Base-by-base conservation (phyloP, 495 filamentous ascomycete species). In the Aspergillus biplanus region DNA sequence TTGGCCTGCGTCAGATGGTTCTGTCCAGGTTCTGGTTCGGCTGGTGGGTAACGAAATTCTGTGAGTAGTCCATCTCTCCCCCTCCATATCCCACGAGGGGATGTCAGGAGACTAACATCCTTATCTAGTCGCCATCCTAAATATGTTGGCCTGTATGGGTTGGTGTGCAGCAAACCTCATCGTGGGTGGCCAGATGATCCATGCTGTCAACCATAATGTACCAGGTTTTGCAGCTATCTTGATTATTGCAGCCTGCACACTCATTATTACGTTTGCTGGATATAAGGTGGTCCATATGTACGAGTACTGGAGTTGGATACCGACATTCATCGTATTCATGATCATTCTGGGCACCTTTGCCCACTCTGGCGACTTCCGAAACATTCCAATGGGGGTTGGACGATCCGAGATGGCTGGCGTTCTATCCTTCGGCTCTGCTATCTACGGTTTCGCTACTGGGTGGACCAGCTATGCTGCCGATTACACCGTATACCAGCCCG, bases 1-100 rank as follows among this genome's bases (percentile, higher is more conserved):
- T 93, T 70, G 92, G 91, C 8, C 76, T 96, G 58, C 86, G 91
- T 48, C 92, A 96, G 75, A 92, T 96, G 88, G 87, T 93, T 5
- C 82, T 94, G n/a, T 91, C 89, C 6, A 80, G 91, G 31, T 93
- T 90, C 76, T 96, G 80, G 79, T 94, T 92, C 68, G 91, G 90
- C 46, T 92, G 83, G 75, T 87, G 85, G 67, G 85, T 83, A 12
- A 87, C 87, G 54, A 92, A 91, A 75, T 70, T 91, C 61, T 86
- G 87, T 90, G 78, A 80, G 86, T 82, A 16, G n/a, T 31, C 12
- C 49, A 18, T 33, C 15, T 8, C 31, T 27, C 44, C 35, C 31
- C 33, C 27, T 34, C 13, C 6, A 34, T 56, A 8, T 52, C 1
- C 21, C 7, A 11, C 11, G 1, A 7, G 47, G 27, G 7, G 18